Percentiles rank a stretch among this genome's conserved stretches.
These are phyloP conservation scores for Rostrohypoxylon terebratum DNA, from an alignment of 495 filamentous ascomycete genomes.

Conservation along the genomic window DNA sequence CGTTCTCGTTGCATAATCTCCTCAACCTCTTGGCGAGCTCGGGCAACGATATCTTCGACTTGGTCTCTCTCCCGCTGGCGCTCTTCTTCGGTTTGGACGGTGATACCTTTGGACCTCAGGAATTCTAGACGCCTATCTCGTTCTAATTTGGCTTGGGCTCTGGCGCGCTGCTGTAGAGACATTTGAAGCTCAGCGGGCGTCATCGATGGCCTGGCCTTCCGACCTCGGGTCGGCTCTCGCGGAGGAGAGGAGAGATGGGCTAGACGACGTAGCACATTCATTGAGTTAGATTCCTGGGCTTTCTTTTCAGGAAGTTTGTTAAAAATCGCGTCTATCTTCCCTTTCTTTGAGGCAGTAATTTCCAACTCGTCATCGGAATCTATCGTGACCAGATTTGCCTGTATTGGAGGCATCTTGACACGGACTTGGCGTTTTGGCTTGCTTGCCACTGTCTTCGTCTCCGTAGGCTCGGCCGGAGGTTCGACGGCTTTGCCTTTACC, in stretches of 20 bases:
- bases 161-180: conserved; percentile 73
- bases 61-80: conserved; percentile 78
- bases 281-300: conserved; percentile 69
- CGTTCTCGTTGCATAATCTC: conserved; percentile 82
- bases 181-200: conserved; percentile 76
- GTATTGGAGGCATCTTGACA: conserved; percentile 54
- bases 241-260: conserved; percentile 78
- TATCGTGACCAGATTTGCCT: conserved; percentile 45
- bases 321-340: conserved; percentile 69
- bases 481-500: conserved; percentile 65
- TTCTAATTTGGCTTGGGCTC: conserved; percentile 82
- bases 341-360: conserved; percentile 51
- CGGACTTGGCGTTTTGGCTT: conserved; percentile 54
- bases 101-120: conserved; percentile 79
- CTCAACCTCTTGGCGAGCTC: conserved; percentile 81
- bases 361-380: conserved; percentile 55
- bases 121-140: conserved; percentile 82
- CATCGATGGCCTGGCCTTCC: conserved; percentile 64
- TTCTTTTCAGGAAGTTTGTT: conserved; percentile 71
- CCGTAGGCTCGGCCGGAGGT: conserved; percentile 2
- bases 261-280: conserved; percentile 75
- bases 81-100: conserved; percentile 89
- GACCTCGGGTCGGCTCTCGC: conserved; percentile 55
- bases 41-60: conserved; percentile 87
- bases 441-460: conserved; percentile 25